phyloP scores from a whole-genome alignment of 139 green algal species.

The Pycnococcus provasolii region DNA sequence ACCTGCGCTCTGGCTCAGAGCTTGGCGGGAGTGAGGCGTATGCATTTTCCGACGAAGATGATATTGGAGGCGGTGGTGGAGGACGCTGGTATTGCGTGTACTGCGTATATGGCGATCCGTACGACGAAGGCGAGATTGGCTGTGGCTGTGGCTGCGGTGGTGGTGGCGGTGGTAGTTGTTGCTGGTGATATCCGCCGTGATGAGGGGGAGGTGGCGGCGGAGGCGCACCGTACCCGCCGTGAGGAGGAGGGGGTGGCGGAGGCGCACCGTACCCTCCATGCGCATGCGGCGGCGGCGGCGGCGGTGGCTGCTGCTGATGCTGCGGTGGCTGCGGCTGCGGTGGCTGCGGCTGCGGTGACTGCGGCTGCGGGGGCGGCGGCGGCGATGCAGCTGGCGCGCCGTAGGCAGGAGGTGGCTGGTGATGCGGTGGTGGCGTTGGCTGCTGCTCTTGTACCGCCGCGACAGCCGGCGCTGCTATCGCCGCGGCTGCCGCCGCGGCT shows the following conservation, averaged over 20 bases:
- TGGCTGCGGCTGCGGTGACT: not conserved
- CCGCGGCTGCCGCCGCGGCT: too few relatives aligned
- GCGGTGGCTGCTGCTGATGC: not conserved
- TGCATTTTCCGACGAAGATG: not conserved
- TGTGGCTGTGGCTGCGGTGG: conserved; percentile 9
- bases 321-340: not conserved
- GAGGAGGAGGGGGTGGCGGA: not conserved
- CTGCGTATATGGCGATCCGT: not conserved
- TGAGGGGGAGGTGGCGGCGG: not conserved
- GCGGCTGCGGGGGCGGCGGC: not conserved
- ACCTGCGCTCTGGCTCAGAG: not conserved
- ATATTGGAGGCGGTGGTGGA: not conserved
- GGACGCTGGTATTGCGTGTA: not conserved
- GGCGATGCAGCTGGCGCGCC: not conserved
- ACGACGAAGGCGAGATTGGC: not conserved
- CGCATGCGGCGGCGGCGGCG: not conserved
- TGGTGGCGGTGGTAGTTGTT: not conserved
- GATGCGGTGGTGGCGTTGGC: too few relatives aligned
- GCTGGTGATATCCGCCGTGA: not conserved
- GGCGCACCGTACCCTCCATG: not conserved
- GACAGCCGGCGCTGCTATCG: too few relatives aligned
- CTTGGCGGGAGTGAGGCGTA: not conserved
- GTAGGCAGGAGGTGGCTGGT: too few relatives aligned
- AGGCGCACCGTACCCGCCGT: not conserved
- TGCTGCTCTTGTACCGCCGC: too few relatives aligned